Percentiles rank a stretch among this genome's conserved stretches.
Evolutionary conservation across 2,329 filamentous ascomycete genomes (phyloP).

Genomic region (Apiospora marii): DNA sequence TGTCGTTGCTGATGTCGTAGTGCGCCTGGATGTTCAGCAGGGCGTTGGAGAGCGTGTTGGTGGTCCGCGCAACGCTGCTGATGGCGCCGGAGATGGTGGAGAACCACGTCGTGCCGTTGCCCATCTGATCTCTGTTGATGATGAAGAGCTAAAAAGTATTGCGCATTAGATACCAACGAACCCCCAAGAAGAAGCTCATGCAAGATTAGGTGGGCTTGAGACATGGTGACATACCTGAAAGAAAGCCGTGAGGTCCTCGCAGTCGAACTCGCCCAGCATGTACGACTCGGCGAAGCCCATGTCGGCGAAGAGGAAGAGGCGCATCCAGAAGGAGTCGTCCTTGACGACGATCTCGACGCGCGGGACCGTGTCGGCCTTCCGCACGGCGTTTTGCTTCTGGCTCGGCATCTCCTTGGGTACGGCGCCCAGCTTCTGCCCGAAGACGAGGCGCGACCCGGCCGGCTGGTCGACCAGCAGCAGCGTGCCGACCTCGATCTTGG

Average conservation of each 20-base stretch:
- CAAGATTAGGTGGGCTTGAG: neutral
- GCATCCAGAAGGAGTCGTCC: conserved; percentile 74
- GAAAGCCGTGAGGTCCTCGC: conserved; percentile 70
- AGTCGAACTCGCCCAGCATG: conserved; percentile 76
- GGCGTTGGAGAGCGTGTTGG: conserved; percentile 65
- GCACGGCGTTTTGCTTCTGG: conserved; percentile 45
- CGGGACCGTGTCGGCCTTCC: conserved; percentile 46
- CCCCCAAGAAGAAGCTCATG: neutral
- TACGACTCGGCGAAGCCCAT: conserved; percentile 80
- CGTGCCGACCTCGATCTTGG: conserved; percentile 56
- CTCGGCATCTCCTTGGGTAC: conserved; percentile 44
- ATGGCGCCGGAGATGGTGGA: conserved; percentile 66
- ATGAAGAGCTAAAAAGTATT: conserved; percentile 68
- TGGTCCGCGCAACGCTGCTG: conserved; percentile 63
- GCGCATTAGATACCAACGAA: neutral
- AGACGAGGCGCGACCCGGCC: conserved; percentile 49
- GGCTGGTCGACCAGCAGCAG: conserved; percentile 57
- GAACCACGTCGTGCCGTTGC: conserved; percentile 69
- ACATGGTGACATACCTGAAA: conserved; percentile 60
- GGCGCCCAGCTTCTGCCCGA: conserved; percentile 53
- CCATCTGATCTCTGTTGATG: conserved; percentile 68
- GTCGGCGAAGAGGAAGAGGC: conserved; percentile 73
- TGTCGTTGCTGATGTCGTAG: conserved; percentile 79
- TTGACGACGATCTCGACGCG: conserved; percentile 65
- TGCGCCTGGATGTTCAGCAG: conserved; percentile 74